Evolutionary conservation across 148 eudicot genomes (phyloP), one percentile per base, ranked within the genome.

Genomic region (Cornus florida): DNA sequence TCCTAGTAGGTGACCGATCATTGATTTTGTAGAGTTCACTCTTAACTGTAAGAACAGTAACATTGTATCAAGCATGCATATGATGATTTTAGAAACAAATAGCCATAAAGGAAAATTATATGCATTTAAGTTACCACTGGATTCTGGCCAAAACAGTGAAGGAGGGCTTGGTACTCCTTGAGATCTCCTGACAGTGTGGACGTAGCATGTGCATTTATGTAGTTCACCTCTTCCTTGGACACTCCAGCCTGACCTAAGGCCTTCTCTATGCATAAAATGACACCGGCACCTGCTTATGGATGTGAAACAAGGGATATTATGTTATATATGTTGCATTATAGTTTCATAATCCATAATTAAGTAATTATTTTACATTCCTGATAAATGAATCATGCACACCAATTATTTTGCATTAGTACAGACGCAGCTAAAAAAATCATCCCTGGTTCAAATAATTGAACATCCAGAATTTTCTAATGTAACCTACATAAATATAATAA

Each of bases 171-270:
- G 86, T 92, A 95, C 80, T 95, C 98, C 81, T 92, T 93, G n/a
- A 95, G 83, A 76, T 95, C 98, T 70, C 97, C 98, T 70, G 91
- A 80, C 57, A 91, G 97, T 22, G 98, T 95, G 38, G 98, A 95
- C 32, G 98, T 95, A 75, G 97, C 99, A 82, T 95, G 99, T 74
- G 97, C 99, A 82, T 95, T 95, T 68, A 95, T 91, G 81, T 95
- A 95, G 83, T 95, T 95, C 67, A 95, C 92, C 73, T 95, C 97
- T 89, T 93, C 99, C 85, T 80, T 95, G 71, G 92, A 78, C 71
- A 95, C 82, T 78, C 97, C 97, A 64, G 94, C 85, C 76, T 89
- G 93, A 75, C 89, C 87, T 75, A 95, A 88, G 74, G 97, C 99
- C 86, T 92, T 95, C 86, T 95, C 91, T 79, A 95, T 88, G 86